Conservation (phyloP, 345 rosid species). For the Bruguiera parviflora region DNA sequence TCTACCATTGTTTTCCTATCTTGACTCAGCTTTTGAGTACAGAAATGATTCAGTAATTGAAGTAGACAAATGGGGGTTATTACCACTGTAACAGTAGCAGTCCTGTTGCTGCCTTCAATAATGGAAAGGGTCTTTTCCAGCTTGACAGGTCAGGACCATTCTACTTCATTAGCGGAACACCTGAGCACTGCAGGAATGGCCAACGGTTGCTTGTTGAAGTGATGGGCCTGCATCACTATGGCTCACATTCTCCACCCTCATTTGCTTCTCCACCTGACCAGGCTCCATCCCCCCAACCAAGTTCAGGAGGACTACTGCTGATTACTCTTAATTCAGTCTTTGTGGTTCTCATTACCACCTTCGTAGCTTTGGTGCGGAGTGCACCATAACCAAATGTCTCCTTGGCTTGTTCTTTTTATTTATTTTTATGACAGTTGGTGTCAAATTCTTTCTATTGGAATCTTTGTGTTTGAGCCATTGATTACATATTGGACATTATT, state of each 20-base stretch:
- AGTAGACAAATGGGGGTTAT: constrained; percentile 74
- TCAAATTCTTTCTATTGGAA: neutral
- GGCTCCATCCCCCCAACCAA: constrained; percentile 34
- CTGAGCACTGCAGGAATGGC: constrained; percentile 61
- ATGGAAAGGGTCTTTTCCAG: constrained; percentile 50
- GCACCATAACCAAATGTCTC: constrained; percentile 3
- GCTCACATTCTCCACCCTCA: constrained; percentile 31
- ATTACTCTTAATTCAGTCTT: constrained; percentile 12
- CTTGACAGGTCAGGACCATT: constrained; percentile 73
- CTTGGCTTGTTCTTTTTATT: neutral
- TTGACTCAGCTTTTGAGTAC: constrained; percentile 57
- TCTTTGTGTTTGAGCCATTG: constrained; percentile 1
- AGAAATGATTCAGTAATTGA: constrained; percentile 62
- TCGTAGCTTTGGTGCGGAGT: constrained; percentile 16
- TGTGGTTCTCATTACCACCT: constrained; percentile 15
- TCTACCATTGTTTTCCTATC: neutral
- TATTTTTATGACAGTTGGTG: neutral
- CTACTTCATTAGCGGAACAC: constrained; percentile 67
- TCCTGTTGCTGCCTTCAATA: constrained; percentile 43
- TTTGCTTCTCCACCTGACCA: constrained; percentile 36
- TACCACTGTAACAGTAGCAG: constrained; percentile 62
- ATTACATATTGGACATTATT: constrained; percentile 5
- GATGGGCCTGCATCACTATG: constrained; percentile 42
- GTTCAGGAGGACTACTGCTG: constrained; percentile 28
- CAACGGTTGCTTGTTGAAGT: constrained; percentile 69